Percentiles rank a stretch among this genome's conserved stretches.
Evolutionary conservation across 352 stramenopile genomes (phyloP).

Genomic region (Lagenidium giganteum): DNA sequence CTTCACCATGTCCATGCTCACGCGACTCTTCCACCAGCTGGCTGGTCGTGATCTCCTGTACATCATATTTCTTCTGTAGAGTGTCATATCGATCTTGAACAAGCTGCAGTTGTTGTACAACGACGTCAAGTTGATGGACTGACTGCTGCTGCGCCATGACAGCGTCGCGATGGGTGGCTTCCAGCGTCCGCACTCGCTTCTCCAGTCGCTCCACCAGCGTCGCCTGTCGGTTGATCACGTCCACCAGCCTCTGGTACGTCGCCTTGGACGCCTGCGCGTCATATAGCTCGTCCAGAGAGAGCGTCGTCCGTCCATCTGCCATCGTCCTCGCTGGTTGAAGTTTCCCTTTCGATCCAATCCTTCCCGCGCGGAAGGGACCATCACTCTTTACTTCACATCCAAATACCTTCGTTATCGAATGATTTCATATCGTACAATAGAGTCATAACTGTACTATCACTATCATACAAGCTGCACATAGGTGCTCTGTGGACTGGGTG

Average conservation of each 20-base stretch:
- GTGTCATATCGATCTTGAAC: background rate
- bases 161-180: constrained; percentile 21
- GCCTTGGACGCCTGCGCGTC: constrained; percentile 39
- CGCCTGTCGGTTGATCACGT: constrained; percentile 58
- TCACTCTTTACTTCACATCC: too few relatives aligned
- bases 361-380: too few relatives aligned
- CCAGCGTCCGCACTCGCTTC: constrained; percentile 20
- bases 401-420: too few relatives aligned
- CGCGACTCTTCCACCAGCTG: background rate
- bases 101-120: constrained; percentile 12
- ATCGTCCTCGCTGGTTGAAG: background rate
- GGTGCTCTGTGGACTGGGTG: too few relatives aligned
- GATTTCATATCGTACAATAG: too few relatives aligned
- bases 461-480: too few relatives aligned
- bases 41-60: background rate
- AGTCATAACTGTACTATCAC: too few relatives aligned
- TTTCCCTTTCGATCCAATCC: too few relatives aligned
- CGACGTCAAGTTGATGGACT: constrained; percentile 15
- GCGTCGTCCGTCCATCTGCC: background rate
- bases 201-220: constrained; percentile 28
- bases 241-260: constrained; percentile 49
- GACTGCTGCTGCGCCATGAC: constrained; percentile 18
- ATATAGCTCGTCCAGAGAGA: constrained; percentile 44
- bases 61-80: background rate
- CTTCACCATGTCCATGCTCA: background rate